These are phyloP conservation scores for Acacia acuminata DNA, from an alignment of 306 rosid genomes.

Conservation along the genomic window DNA sequence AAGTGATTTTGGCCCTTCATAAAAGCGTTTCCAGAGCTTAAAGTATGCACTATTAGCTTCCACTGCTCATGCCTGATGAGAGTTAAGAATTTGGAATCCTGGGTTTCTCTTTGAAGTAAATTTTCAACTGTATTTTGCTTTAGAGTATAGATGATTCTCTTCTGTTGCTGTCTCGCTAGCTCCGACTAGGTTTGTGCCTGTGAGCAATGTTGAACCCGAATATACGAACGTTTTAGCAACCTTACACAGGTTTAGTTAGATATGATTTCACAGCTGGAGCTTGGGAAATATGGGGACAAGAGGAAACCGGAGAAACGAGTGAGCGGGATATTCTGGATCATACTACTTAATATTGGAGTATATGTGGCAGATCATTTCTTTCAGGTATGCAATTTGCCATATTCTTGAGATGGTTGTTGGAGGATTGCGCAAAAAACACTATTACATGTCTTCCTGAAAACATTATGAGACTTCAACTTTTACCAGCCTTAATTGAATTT, in stretches of 20 bases:
- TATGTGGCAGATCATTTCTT: constrained; percentile 79
- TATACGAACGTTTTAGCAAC: background rate
- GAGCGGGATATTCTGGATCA: constrained; percentile 88
- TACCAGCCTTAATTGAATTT: background rate
- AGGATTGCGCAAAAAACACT: background rate
- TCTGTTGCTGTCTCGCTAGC: background rate
- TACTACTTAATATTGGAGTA: constrained; percentile 78
- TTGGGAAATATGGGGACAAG: constrained; percentile 53
- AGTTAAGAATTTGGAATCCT: background rate
- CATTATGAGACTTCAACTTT: background rate
- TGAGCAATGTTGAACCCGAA: background rate
- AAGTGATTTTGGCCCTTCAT: background rate
- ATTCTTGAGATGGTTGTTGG: background rate
- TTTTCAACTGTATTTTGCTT: background rate
- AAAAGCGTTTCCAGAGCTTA: background rate
- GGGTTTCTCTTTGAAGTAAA: background rate
- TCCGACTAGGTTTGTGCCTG: background rate
- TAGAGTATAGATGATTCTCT: background rate
- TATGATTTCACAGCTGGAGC: constrained; percentile 70
- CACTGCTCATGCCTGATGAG: background rate
- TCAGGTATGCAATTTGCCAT: constrained; percentile 46
- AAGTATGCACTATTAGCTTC: background rate
- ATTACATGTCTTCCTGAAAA: background rate
- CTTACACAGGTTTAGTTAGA: constrained; percentile 50
- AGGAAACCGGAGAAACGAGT: constrained; percentile 63